Percentiles rank a stretch among this genome's conserved stretches.
phyloP scores from a whole-genome alignment of 768 basidiomycete genomes.

The Lactifluus echinatus region DNA sequence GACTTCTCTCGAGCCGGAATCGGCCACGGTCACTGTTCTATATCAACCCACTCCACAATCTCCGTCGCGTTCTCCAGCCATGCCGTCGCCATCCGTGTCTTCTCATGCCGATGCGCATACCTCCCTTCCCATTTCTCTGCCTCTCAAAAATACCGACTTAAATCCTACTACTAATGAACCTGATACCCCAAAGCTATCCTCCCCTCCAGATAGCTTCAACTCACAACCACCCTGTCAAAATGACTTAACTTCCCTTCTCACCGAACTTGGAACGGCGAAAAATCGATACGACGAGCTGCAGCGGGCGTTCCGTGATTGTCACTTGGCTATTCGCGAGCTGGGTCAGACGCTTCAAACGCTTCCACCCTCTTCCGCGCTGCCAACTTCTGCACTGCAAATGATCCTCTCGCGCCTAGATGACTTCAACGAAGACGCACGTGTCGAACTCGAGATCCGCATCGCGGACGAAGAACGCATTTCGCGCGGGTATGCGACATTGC shows the following conservation, averaged over 20 bases:
- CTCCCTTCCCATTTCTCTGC: neutral
- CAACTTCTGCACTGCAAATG: slow-evolving; percentile 33
- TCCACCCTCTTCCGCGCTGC: slow-evolving; percentile 15
- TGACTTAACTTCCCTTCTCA: slow-evolving; percentile 31
- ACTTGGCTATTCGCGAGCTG: slow-evolving; percentile 54
- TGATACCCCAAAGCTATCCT: slow-evolving; percentile 7
- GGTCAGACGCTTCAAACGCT: slow-evolving; percentile 30
- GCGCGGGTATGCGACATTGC: slow-evolving; percentile 60
- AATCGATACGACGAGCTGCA: slow-evolving; percentile 56
- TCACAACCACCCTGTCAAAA: neutral
- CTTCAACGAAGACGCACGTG: slow-evolving; percentile 69
- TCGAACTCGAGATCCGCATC: slow-evolving; percentile 73
- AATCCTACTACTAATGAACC: neutral
- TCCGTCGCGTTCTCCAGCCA: slow-evolving; percentile 4
- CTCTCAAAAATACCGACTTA: slow-evolving; percentile 2
- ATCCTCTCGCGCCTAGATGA: slow-evolving; percentile 60
- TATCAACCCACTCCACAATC: slow-evolving; percentile 7
- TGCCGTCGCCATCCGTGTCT: neutral
- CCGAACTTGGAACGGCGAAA: slow-evolving; percentile 35
- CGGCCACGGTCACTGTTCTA: neutral
- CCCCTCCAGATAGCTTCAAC: neutral
- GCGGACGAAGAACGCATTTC: slow-evolving; percentile 61
- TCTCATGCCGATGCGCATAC: neutral
- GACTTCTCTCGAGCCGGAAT: neutral
- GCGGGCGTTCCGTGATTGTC: slow-evolving; percentile 59